phyloP scores from a whole-genome alignment of 345 rosid species.

The Murraya koenigii region DNA sequence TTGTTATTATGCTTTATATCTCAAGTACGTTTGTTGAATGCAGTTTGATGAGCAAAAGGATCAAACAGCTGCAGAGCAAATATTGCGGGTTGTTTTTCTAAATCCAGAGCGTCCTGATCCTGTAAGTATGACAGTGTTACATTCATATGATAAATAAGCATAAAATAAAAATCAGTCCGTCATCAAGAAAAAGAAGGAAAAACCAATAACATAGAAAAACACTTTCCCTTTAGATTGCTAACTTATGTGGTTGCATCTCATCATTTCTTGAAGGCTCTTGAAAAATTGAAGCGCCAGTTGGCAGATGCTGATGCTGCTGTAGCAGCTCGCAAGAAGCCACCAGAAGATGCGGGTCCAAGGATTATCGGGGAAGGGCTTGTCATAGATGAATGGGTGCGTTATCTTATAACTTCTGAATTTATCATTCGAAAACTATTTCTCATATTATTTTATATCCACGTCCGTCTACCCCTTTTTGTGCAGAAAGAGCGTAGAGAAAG shows the following conservation, averaged over 20 bases:
- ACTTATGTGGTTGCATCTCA: neutral
- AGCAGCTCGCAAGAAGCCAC: slow-evolving; percentile 80
- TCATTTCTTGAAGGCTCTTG: slow-evolving; percentile 49
- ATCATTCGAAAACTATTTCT: neutral
- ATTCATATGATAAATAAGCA: neutral
- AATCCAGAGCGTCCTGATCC: slow-evolving; percentile 76
- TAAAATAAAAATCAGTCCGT: neutral
- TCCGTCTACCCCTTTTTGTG: neutral
- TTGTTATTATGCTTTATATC: neutral
- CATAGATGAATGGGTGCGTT: slow-evolving; percentile 96
- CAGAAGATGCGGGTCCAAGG: slow-evolving; percentile 76
- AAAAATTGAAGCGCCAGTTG: slow-evolving; percentile 82
- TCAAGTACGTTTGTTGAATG: slow-evolving; percentile 3
- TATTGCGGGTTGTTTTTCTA: slow-evolving; percentile 77
- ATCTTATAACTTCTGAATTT: neutral
- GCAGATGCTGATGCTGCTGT: slow-evolving; percentile 89
- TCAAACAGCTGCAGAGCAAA: slow-evolving; percentile 71
- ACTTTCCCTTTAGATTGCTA: neutral
- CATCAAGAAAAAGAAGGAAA: neutral
- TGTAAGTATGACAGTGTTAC: slow-evolving; percentile 40
- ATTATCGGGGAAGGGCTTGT: slow-evolving; percentile 99
- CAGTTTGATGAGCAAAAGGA: slow-evolving; percentile 99
- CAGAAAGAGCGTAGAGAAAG: slow-evolving; percentile 97
- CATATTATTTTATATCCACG: neutral
- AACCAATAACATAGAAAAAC: neutral